Evolutionary conservation across 2,329 filamentous ascomycete species (phyloP).

Genomic region (Leptographium radiaticola): DNA sequence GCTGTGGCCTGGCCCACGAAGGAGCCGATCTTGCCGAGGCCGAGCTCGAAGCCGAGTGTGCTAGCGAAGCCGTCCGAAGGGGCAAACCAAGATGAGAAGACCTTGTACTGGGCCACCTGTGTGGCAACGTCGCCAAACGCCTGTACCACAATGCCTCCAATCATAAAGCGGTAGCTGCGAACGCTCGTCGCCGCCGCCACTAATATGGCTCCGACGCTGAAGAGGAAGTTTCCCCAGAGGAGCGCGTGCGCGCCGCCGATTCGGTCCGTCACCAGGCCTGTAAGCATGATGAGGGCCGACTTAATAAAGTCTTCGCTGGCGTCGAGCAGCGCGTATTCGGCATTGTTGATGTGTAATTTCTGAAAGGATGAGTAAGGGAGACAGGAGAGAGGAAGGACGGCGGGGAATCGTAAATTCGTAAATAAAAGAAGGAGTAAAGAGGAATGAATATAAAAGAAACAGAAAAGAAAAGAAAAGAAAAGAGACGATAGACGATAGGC

Average conservation of each 20-base stretch:
- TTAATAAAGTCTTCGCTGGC: slow-evolving; percentile 51
- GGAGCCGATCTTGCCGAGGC: slow-evolving; percentile 45
- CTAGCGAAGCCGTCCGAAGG: slow-evolving; percentile 49
- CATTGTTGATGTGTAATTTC: slow-evolving; percentile 44
- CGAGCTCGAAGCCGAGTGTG: slow-evolving; percentile 46
- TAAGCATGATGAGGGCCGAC: slow-evolving; percentile 39
- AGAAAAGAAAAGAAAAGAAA: background rate
- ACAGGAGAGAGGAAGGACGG: background rate
- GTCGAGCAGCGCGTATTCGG: slow-evolving; percentile 43
- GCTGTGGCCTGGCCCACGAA: slow-evolving; percentile 38
- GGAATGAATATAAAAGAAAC: background rate
- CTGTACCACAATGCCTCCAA: slow-evolving; percentile 39
- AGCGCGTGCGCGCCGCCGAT: slow-evolving; percentile 43
- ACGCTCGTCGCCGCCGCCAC: slow-evolving; percentile 43
- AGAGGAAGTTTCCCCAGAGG: slow-evolving; percentile 48
- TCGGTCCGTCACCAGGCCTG: slow-evolving; percentile 31
- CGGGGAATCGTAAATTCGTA: no score
- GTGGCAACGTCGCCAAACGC: slow-evolving; percentile 51
- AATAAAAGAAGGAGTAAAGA: no score
- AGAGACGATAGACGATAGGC: background rate
- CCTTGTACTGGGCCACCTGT: slow-evolving; percentile 51
- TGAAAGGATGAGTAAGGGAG: background rate
- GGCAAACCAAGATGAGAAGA: slow-evolving; percentile 52
- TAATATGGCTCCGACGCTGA: slow-evolving; percentile 42
- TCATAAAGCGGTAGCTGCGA: slow-evolving; percentile 47